Percentiles rank a stretch among this genome's conserved stretches.
Conservation (phyloP, 2,329 filamentous ascomycete genomes). For the Paecilomyces dactylethromorphus region DNA sequence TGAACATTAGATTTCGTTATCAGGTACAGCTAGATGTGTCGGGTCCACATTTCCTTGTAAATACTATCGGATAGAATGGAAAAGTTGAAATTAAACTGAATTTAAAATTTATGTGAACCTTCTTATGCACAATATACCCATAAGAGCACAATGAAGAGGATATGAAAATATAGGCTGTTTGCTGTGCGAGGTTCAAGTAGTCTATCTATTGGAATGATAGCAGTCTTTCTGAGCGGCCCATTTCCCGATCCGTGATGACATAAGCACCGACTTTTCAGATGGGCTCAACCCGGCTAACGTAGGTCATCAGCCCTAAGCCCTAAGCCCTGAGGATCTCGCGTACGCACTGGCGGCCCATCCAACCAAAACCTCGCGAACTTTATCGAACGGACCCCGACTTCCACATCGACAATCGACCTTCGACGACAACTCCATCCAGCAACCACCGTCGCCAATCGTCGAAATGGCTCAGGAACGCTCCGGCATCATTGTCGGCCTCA, state of each 20-base stretch:
- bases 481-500: conserved; percentile 55
- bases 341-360: conserved; percentile 25
- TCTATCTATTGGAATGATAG: background rate
- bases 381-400: conserved; percentile 12
- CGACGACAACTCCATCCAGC: conserved; percentile 24
- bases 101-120: too few relatives aligned
- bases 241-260: background rate
- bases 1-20: background rate
- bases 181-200: too few relatives aligned
- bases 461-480: conserved; percentile 47
- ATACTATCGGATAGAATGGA: too few relatives aligned
- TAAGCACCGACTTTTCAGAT: background rate
- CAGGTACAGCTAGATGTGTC: too few relatives aligned
- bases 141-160: background rate
- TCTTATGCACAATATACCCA: background rate
- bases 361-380: conserved; percentile 24
- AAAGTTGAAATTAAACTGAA: too few relatives aligned
- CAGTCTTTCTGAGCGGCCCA: background rate
- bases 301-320: conserved; percentile 23
- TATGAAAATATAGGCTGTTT: background rate
- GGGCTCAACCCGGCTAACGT: background rate
- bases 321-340: conserved; percentile 33
- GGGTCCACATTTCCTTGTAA: too few relatives aligned
- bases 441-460: conserved; percentile 32
- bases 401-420: conserved; percentile 16